These are phyloP conservation scores for Kwoniella botswanensis DNA, from an alignment of 768 basidiomycete genomes.

Conservation along the genomic window DNA sequence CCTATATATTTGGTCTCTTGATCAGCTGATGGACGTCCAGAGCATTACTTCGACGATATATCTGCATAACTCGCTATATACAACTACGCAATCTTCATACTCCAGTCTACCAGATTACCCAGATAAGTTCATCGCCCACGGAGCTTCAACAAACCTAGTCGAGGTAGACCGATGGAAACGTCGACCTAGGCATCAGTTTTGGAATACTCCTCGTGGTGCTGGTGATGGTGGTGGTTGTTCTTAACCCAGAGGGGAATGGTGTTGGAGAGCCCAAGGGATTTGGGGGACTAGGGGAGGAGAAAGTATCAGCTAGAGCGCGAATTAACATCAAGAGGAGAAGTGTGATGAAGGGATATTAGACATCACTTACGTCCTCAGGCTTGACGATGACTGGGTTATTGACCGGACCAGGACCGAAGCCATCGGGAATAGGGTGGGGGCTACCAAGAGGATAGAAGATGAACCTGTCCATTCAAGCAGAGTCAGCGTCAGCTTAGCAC, in stretches of 20 bases:
- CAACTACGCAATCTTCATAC: no score
- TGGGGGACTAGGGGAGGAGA: neutral
- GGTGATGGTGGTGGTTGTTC: neutral
- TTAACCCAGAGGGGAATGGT: slow-evolving; percentile 9
- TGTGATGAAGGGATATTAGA: neutral
- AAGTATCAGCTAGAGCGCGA: neutral
- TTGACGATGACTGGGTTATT: slow-evolving; percentile 5
- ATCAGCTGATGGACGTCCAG: no score
- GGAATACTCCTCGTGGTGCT: neutral
- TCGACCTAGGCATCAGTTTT: neutral
- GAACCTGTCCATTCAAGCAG: neutral
- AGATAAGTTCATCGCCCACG: no score
- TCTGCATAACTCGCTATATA: no score
- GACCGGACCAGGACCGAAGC: slow-evolving; percentile 8
- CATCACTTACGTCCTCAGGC: slow-evolving; percentile 1
- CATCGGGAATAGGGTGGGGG: slow-evolving; percentile 6
- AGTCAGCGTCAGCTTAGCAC: neutral
- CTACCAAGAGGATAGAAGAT: slow-evolving; percentile 15
- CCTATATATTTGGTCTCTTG: no score
- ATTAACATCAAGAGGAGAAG: neutral
- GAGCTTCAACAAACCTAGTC: no score
- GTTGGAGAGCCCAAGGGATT: slow-evolving; percentile 4
- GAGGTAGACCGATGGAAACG: no score
- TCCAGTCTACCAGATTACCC: no score
- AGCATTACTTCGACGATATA: no score